Evolutionary conservation across 257 asterid genomes (phyloP).

Genomic region (Rehmannia glutinosa): DNA sequence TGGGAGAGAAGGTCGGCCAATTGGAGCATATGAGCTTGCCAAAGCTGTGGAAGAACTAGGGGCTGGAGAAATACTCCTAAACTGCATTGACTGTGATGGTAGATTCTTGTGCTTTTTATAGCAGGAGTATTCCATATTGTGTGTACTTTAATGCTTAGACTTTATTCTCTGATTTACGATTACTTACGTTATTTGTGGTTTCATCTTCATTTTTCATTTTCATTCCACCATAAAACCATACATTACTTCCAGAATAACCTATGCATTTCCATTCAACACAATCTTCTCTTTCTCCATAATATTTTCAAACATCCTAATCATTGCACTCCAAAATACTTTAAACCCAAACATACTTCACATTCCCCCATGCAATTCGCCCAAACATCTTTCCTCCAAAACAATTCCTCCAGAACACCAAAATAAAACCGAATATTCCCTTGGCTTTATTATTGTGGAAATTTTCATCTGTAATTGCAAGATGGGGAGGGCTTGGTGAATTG

Average conservation of each 20-base stretch:
- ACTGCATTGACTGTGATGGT: slow-evolving; percentile 98
- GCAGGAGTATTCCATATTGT: background rate
- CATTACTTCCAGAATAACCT: too few species aligned
- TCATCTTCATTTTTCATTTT: background rate
- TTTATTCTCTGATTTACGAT: background rate
- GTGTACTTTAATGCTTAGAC: background rate
- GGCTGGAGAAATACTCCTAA: slow-evolving; percentile 94
- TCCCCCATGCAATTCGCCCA: background rate
- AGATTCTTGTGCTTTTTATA: slow-evolving; percentile 13
- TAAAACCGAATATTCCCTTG: background rate
- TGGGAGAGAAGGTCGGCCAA: slow-evolving; percentile 93
- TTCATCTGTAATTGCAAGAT: background rate
- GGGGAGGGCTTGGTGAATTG: background rate
- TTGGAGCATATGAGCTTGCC: slow-evolving; percentile 98
- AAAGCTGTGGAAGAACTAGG: slow-evolving; percentile 96
- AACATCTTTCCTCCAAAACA: too few species aligned
- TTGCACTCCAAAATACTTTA: background rate
- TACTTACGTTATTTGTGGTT: background rate
- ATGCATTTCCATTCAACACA: too few species aligned
- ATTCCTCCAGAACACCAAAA: background rate
- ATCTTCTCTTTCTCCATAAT: background rate
- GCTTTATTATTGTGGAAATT: background rate
- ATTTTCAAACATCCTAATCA: background rate
- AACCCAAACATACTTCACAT: background rate
- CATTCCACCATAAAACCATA: background rate